phyloP scores from a whole-genome alignment of 2,329 filamentous ascomycete species.

The Stagonosporopsis chrysanthemi region DNA sequence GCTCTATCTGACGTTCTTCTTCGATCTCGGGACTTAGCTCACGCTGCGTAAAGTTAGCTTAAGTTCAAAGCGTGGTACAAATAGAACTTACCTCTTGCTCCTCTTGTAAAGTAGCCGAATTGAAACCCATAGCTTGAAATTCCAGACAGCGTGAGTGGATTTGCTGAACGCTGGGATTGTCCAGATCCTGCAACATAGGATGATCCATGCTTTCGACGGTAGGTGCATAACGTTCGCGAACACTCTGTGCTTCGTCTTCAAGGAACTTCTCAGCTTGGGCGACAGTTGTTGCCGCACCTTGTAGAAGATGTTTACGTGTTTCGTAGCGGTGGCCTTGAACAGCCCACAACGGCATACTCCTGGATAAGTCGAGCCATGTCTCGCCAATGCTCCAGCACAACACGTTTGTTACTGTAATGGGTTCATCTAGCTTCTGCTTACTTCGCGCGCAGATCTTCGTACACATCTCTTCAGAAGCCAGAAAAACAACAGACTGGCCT shows the following conservation, averaged over 20 bases:
- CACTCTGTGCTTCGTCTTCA: slow-evolving; percentile 62
- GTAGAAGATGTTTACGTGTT: slow-evolving; percentile 51
- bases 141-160: slow-evolving; percentile 33
- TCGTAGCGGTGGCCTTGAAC: slow-evolving; percentile 64
- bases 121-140: slow-evolving; percentile 40
- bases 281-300: slow-evolving; percentile 24
- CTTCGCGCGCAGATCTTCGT: slow-evolving; percentile 44
- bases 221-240: slow-evolving; percentile 63
- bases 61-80: too few relatives aligned
- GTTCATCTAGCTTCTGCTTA: background rate
- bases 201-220: slow-evolving; percentile 2
- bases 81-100: slow-evolving; percentile 61
- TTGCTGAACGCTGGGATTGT: slow-evolving; percentile 26
- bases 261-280: slow-evolving; percentile 56
- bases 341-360: slow-evolving; percentile 66
- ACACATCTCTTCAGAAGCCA: slow-evolving; percentile 64
- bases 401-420: slow-evolving; percentile 62
- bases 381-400: slow-evolving; percentile 67
- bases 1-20: slow-evolving; percentile 63
- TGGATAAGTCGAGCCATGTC: slow-evolving; percentile 60
- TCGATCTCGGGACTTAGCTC: slow-evolving; percentile 72
- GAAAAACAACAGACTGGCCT: slow-evolving; percentile 71
- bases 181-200: slow-evolving; percentile 22
- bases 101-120: slow-evolving; percentile 59
- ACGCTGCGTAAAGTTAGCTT: slow-evolving; percentile 51